Conservation (phyloP, 805 yeast species). For the Millerozyma miso region DNA sequence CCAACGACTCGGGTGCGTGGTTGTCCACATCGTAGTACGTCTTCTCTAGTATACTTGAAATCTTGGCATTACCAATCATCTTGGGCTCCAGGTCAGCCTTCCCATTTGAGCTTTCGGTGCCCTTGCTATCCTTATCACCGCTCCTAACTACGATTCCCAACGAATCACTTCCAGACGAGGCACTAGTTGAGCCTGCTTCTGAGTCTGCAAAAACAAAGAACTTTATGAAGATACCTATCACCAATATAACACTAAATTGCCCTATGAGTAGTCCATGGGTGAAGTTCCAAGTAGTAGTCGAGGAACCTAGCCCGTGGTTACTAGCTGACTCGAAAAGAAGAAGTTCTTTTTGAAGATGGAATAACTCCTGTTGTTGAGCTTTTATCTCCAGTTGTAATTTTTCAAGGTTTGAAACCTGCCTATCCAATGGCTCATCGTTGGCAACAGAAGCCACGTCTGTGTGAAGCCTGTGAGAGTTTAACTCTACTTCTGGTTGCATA, state of each 20-base stretch:
- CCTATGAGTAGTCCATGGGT: conserved; percentile 74
- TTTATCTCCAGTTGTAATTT: conserved; percentile 24
- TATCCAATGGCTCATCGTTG: background rate
- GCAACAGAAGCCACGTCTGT: background rate
- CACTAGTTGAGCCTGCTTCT: conserved; percentile 28
- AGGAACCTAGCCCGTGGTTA: conserved; percentile 2
- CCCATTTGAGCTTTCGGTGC: background rate
- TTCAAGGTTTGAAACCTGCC: conserved; percentile 7
- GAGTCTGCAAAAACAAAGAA: conserved; percentile 75
- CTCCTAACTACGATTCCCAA: conserved; percentile 31
- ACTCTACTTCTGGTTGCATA: background rate
- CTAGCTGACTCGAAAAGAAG: conserved; percentile 11
- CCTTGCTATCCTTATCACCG: conserved; percentile 10
- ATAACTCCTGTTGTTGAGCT: conserved; percentile 26
- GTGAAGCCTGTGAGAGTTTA: background rate
- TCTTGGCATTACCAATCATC: conserved; percentile 13
- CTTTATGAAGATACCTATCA: conserved; percentile 61
- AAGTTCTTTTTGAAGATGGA: conserved; percentile 24
- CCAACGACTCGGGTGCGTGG: conserved; percentile 86
- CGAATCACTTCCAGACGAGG: conserved; percentile 22
- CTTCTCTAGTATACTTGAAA: conserved; percentile 67
- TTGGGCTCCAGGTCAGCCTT: conserved; percentile 9
- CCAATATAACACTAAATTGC: conserved; percentile 64
- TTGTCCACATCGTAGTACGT: conserved; percentile 87
- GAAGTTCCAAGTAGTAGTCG: conserved; percentile 50